Conservation (phyloP, 148 eudicot species). For the Pharnaceum exiguum region DNA sequence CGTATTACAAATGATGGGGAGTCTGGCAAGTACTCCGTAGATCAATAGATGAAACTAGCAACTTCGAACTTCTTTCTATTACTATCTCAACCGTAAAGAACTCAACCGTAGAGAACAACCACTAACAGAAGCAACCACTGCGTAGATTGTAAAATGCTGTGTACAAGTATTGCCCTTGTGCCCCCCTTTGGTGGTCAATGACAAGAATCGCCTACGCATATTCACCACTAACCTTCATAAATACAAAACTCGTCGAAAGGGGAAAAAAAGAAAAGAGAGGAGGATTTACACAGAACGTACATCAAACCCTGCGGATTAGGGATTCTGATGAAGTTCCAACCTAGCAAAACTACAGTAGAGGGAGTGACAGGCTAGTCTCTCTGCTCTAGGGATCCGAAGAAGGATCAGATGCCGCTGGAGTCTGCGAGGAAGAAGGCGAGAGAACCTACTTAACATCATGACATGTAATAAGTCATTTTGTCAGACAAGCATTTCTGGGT, state of each 20-base stretch:
- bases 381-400: constrained; percentile 10
- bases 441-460: not conserved
- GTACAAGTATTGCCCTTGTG: constrained; percentile 13
- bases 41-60: no score
- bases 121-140: no score
- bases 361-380: not conserved
- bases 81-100: no score
- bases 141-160: constrained; percentile 17
- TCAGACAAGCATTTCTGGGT: constrained; percentile 29
- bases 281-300: constrained; percentile 23
- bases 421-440: not conserved
- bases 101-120: no score
- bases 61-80: no score
- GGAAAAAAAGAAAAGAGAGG: not conserved
- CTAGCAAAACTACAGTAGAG: not conserved
- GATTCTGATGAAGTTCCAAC: constrained; percentile 4
- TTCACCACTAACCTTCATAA: constrained; percentile 16
- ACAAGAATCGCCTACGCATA: constrained; percentile 17
- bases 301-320: not conserved
- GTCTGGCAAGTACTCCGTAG: no score
- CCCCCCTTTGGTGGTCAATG: constrained; percentile 18
- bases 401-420: not conserved
- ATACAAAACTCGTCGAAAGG: not conserved
- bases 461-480: constrained; percentile 10
- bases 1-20: no score